These are phyloP conservation scores for Lachancea cidri DNA, from an alignment of 805 yeast genomes.

Conservation along the genomic window DNA sequence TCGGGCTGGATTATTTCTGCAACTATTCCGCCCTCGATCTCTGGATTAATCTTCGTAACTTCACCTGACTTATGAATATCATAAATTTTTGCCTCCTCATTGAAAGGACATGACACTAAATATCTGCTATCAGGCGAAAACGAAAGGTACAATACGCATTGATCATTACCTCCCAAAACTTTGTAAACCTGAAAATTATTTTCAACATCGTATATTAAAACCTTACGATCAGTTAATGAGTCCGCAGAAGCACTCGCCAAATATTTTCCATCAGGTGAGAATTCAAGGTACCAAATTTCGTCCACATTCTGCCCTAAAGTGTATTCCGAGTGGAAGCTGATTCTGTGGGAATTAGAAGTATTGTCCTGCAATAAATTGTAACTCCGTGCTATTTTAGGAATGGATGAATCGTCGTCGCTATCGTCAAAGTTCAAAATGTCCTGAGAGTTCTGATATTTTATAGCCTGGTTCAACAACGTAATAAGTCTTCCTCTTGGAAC, in stretches of 20 bases:
- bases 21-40: constrained; percentile 14
- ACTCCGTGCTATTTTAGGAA: constrained; percentile 12
- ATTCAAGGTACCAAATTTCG: constrained; percentile 82
- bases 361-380: constrained; percentile 21
- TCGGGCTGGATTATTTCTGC: constrained; percentile 30
- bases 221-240: constrained; percentile 39
- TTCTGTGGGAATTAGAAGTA: constrained; percentile 16
- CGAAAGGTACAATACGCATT: constrained; percentile 57
- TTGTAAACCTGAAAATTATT: constrained; percentile 38
- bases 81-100: constrained; percentile 68
- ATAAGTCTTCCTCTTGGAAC: constrained; percentile 50
- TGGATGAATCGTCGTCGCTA: constrained; percentile 9
- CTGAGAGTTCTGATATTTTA: constrained; percentile 39
- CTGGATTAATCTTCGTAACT: constrained; percentile 16
- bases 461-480: constrained; percentile 47
- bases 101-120: constrained; percentile 68
- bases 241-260: constrained; percentile 74
- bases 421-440: constrained; percentile 33
- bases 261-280: constrained; percentile 70
- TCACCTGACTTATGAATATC: constrained; percentile 41
- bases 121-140: constrained; percentile 73
- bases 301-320: constrained; percentile 45
- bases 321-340: constrained; percentile 17
- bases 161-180: constrained; percentile 41
- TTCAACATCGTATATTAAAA: constrained; percentile 60